Conservation (phyloP, 169 alveolate genomes). For the Babesia bovis region DNA sequence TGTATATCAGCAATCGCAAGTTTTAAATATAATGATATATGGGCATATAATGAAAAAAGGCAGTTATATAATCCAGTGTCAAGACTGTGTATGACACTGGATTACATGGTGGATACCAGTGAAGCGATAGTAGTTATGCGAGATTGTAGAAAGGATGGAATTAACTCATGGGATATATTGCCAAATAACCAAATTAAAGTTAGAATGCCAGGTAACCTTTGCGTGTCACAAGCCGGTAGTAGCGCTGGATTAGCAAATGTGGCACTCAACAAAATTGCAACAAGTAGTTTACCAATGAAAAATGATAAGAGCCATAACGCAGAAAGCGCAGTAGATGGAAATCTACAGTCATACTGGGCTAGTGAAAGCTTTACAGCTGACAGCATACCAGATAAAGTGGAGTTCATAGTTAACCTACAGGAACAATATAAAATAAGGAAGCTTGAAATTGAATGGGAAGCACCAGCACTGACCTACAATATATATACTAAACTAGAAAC, state of each 20-base stretch:
- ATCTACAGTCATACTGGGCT: conserved; percentile 82
- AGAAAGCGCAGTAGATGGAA: conserved; percentile 83
- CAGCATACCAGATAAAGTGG: conserved; percentile 72
- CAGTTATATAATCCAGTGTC: conserved; percentile 70
- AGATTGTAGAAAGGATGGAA: conserved; percentile 68
- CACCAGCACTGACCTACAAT: conserved; percentile 83
- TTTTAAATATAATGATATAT: conserved; percentile 70
- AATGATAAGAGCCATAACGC: conserved; percentile 72
- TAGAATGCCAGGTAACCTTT: conserved; percentile 85
- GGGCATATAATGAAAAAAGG: conserved; percentile 74
- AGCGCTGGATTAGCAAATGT: conserved; percentile 85
- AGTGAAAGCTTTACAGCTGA: conserved; percentile 73
- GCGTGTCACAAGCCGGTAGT: conserved; percentile 83
- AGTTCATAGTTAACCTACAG: conserved; percentile 80
- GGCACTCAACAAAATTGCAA: conserved; percentile 77
- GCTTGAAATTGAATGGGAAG: conserved; percentile 83
- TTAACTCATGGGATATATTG: conserved; percentile 82
- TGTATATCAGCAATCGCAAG: conserved; percentile 75
- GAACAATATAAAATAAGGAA: conserved; percentile 74
- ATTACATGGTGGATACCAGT: conserved; percentile 73
- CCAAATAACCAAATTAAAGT: conserved; percentile 85
- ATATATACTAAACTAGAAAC: conserved; percentile 72
- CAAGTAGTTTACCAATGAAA: conserved; percentile 72
- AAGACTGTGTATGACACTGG: conserved; percentile 77
- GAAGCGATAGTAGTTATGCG: conserved; percentile 74